Percentiles rank a stretch among this genome's conserved stretches.
Conservation (phyloP, 2,329 filamentous ascomycete genomes). For the Endoconidiophora laricicola region DNA sequence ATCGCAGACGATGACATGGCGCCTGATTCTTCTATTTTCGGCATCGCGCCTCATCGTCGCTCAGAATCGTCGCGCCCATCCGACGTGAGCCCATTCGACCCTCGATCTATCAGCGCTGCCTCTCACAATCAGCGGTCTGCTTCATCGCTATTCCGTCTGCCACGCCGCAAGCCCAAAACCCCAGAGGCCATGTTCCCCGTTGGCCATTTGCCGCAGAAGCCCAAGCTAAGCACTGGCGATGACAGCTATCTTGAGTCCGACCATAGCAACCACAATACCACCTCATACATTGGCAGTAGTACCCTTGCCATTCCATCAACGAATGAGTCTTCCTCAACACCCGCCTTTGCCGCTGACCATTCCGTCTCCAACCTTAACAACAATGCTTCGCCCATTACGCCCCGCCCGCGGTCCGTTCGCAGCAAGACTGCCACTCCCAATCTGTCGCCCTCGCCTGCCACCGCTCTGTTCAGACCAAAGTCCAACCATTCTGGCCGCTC, state of each 20-base stretch:
- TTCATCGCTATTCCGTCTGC: conserved; percentile 50
- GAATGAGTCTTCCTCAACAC: conserved; percentile 1
- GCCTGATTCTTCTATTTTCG: conserved; percentile 6
- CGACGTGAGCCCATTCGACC: conserved; percentile 57
- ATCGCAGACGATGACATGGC: conserved; percentile 35
- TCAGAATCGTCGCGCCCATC: conserved; percentile 58
- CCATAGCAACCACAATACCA: neutral
- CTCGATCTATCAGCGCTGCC: neutral
- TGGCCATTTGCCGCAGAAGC: conserved; percentile 65
- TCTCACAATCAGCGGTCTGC: conserved; percentile 3
- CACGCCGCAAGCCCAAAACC: conserved; percentile 59
- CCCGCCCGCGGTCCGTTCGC: conserved; percentile 11
- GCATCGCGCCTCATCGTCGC: conserved; percentile 6
- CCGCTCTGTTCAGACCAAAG: conserved; percentile 31
- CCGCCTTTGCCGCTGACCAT: neutral
- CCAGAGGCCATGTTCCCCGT: conserved; percentile 69
- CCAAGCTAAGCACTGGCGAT: conserved; percentile 21
- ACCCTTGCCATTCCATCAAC: conserved; percentile 5
- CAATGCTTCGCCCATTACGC: conserved; percentile 3
- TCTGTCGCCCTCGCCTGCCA: conserved; percentile 28
- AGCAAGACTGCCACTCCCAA: conserved; percentile 18
- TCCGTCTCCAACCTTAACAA: conserved; percentile 1
- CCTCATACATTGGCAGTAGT: no score
- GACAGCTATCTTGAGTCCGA: conserved; percentile 11
- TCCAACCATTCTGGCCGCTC: conserved; percentile 47